Evolutionary conservation across 352 stramenopile genomes (phyloP), one percentile per base, ranked within the genome.

Genomic region (Globisporangium splendens): DNA sequence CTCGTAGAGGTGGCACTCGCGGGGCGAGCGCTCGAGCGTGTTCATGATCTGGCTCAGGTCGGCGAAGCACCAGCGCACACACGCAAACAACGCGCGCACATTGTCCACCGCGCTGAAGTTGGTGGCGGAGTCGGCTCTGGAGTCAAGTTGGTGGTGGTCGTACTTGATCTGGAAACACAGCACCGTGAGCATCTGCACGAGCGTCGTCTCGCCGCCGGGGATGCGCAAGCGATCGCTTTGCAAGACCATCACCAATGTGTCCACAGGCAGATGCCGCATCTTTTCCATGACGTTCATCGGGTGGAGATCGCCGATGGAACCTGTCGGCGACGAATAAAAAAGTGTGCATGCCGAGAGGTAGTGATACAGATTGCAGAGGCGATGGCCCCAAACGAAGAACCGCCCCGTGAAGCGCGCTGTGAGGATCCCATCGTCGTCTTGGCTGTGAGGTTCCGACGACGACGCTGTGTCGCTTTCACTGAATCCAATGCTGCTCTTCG

Each of bases 351-450:
- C 59, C 15, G 88, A 65, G 39, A 93, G 51, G 46, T 78, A 89
- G 58, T 93, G 83, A 43, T 89, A 88, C 54, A 86, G 48, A 17
- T 82, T 88, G 65, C 78, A 88, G 5, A 89, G 54, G 3, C 65
- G 69, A 28, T 90, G 68, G 46, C 74, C 76, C 83, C 80, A 91
- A 15, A 81, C 49, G 35, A 79, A 79, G 38, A 75, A 65, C 35
- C 73, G 62, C 5, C 65, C 68, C 7, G 56, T 64, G 52, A 79
- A 74, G 4, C 52, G 52, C 1, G 62, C 56, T 7, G 24, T 48
- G 18, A 78, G 56, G 31, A 62, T 65, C 20, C 75, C 67, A 20
- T 63, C 63, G 3, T 24, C 18, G 12, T 57, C 42, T 35, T 39
- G 8, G 3, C 50, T 11, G 22, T 63, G 43, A 31, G 1, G 31